Base-by-base conservation (phyloP, 331 rosid species). In the Spiraea crenata region DNA sequence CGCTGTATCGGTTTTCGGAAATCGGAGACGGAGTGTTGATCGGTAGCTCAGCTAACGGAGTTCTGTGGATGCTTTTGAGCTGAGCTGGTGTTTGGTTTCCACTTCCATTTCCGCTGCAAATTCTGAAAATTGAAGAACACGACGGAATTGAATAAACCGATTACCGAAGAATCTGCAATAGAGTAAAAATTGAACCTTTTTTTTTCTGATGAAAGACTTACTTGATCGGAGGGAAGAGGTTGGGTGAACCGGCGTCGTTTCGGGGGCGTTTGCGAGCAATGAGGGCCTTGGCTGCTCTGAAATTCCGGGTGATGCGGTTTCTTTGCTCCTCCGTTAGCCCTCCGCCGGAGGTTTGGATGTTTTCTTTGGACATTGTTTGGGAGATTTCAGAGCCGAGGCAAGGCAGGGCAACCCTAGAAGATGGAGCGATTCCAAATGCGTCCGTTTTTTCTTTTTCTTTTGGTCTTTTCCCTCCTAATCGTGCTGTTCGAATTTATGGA, bases 221-320 rank as follows among this genome's bases (percentile, higher is more conserved):
- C 92, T 61, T 78, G 58, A 60, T 45, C 31, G 16, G 31, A 49
- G 82, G 66, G 41, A 46, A 55, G 9, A 47, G 78, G n/a, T 70
- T 61, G 66, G 46, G 57, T n/a, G 73, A 41, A 42, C 57, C 74
- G 51, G 79, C 80, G 49, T 85, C 77, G 73, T 60, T 9, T 34
- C 79, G 87, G 77, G 95, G 76, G 44, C 97, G 85, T 88, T 93
- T 93, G 4, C 82, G 84, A 79, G 86, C 75, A 58, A 88, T 85
- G 34, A 85, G 82, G 8, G 98, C 93, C 78, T 87, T 88, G 38
- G 93, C 80, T 52, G 92, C 89, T 71, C 83, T 84, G 90, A 87
- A 90, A 59, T 79, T 82, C 13, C 35, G 74, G 49, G 87, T 71
- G 67, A 93, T 84, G 46, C 90, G 84, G 70, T 89, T 83, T 45